These are phyloP conservation scores for Penicillium steckii DNA, from an alignment of 495 filamentous ascomycete genomes.

Conservation along the genomic window DNA sequence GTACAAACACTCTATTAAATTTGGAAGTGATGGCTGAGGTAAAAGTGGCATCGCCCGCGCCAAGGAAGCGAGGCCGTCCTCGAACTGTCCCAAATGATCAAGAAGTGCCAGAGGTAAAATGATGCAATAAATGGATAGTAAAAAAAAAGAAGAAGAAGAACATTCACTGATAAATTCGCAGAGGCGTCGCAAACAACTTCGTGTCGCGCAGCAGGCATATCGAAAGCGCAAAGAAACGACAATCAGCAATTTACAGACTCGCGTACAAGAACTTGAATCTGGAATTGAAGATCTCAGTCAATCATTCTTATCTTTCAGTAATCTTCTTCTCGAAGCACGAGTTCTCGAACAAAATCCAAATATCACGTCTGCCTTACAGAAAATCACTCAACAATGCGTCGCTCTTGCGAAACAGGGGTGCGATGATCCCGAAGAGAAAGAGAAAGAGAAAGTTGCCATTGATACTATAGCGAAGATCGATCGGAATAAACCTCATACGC, in stretches of 20 bases:
- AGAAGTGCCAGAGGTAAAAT: slow-evolving; percentile 25
- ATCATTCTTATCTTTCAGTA: slow-evolving; percentile 69
- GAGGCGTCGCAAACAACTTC: slow-evolving; percentile 76
- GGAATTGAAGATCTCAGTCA: slow-evolving; percentile 74
- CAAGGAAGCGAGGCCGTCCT: slow-evolving; percentile 26
- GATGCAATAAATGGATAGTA: slow-evolving; percentile 2
- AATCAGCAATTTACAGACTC: slow-evolving; percentile 67
- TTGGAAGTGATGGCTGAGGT: slow-evolving; percentile 13
- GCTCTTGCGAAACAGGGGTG: slow-evolving; percentile 36
- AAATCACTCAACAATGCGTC: slow-evolving; percentile 46
- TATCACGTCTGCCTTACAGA: slow-evolving; percentile 42
- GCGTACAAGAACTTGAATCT: slow-evolving; percentile 63
- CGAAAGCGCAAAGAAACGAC: slow-evolving; percentile 84
- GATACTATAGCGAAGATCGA: not conserved
- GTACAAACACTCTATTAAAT: not conserved
- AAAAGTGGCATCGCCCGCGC: slow-evolving; percentile 1
- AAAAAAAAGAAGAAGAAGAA: not conserved
- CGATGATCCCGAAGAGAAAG: slow-evolving; percentile 16
- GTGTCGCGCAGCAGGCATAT: slow-evolving; percentile 83
- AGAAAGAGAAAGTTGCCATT: not conserved
- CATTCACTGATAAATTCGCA: slow-evolving; percentile 9
- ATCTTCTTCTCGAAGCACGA: slow-evolving; percentile 52
- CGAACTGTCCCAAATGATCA: slow-evolving; percentile 24
- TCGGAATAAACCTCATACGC: not conserved
- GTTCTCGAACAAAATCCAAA: slow-evolving; percentile 35